A percentile compares a stretch with the other conserved stretches of the same genome.
Evolutionary conservation across 2,329 filamentous ascomycete genomes (phyloP).

Genomic region (Scedosporium aurantiacum): DNA sequence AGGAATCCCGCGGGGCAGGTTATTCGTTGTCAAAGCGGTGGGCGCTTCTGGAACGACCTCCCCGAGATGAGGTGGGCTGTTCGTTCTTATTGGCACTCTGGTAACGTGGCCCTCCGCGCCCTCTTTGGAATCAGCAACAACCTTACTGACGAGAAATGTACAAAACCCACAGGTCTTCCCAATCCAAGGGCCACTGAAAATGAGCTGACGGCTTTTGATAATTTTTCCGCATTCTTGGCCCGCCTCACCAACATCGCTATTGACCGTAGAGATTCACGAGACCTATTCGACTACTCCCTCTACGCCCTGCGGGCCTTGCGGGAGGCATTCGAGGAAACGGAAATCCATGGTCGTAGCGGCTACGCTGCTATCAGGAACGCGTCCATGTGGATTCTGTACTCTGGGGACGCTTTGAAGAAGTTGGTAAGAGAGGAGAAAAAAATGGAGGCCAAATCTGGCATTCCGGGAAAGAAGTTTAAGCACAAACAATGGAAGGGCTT

Average conservation of each 20-base stretch:
- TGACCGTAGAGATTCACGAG: background rate
- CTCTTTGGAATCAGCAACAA: too few relatives aligned
- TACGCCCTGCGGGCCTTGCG: slow-evolving; percentile 19
- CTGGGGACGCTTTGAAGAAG: background rate
- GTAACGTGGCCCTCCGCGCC: slow-evolving; percentile 12
- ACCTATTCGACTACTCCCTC: slow-evolving; percentile 16
- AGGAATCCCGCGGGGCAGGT: slow-evolving; percentile 11
- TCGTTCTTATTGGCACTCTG: slow-evolving; percentile 17
- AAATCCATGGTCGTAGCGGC: background rate
- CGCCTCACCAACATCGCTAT: slow-evolving; percentile 13
- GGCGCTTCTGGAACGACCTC: slow-evolving; percentile 18
- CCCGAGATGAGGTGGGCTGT: slow-evolving; percentile 17
- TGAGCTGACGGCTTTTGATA: slow-evolving; percentile 8
- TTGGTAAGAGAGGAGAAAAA: background rate
- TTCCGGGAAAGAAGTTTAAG: slow-evolving; percentile 10
- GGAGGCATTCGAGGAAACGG: slow-evolving; percentile 15
- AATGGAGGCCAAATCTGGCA: background rate
- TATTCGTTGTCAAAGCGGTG: slow-evolving; percentile 10
- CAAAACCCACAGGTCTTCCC: background rate
- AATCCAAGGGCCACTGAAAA: background rate
- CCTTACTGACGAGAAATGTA: background rate
- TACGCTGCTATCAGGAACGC: background rate
- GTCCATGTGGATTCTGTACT: background rate
- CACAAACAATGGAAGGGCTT: slow-evolving; percentile 17
- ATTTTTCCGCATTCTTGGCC: slow-evolving; percentile 16